Evolutionary conservation across 352 stramenopile genomes (phyloP).

Genomic region (Pythium grandisporangium): DNA sequence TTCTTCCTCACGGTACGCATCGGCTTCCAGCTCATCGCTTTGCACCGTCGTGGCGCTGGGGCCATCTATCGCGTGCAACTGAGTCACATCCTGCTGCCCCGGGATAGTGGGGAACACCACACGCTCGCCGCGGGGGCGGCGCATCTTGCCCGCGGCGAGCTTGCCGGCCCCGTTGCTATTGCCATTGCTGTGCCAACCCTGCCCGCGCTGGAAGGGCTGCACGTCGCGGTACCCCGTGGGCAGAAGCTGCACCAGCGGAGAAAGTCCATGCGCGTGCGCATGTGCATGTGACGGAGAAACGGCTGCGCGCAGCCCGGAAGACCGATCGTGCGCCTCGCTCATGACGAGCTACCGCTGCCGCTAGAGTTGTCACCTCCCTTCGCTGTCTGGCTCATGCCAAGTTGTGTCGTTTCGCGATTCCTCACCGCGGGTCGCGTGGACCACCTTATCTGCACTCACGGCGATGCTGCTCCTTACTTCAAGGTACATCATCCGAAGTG

Average conservation of each 20-base stretch:
- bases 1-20: constrained; percentile 7
- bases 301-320: constrained; percentile 8
- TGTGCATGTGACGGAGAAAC: too few species aligned
- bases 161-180: too few species aligned
- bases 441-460: too few species aligned
- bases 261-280: constrained; percentile 24
- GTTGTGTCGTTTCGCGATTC: too few species aligned
- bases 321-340: constrained; percentile 9
- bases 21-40: neutral
- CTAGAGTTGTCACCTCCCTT: too few species aligned
- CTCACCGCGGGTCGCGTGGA: too few species aligned
- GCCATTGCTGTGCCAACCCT: constrained; percentile 60
- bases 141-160: constrained; percentile 14
- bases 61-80: neutral
- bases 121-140: constrained; percentile 15
- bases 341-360: too few species aligned
- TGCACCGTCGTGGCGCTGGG: constrained; percentile 10
- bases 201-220: constrained; percentile 55
- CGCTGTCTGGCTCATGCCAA: too few species aligned
- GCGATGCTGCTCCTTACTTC: too few species aligned
- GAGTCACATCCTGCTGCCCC: neutral
- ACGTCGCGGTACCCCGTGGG: constrained; percentile 60
- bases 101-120: constrained; percentile 42
- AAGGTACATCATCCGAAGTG: too few species aligned
- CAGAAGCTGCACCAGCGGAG: constrained; percentile 46